These are phyloP conservation scores for Coemansia sp. DNA, from an alignment of 192 early-diverging fungal genomes.

Conservation along the genomic window DNA sequence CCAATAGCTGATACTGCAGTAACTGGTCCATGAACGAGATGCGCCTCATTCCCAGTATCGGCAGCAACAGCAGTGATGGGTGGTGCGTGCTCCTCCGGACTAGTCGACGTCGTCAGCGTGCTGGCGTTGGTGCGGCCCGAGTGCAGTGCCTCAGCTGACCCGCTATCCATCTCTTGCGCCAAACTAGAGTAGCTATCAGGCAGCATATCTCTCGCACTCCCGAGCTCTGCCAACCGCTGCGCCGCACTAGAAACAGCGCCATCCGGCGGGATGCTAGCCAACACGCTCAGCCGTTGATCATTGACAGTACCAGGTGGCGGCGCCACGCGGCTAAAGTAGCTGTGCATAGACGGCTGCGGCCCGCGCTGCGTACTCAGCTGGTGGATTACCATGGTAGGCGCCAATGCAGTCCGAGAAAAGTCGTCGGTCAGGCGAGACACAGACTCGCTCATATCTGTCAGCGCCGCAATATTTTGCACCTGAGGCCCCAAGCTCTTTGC, in stretches of 20 bases:
- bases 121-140: conserved; percentile 37
- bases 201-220: not conserved
- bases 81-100: not conserved
- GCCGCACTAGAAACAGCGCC: not conserved
- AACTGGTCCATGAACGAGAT: not conserved
- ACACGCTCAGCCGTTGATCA: not conserved
- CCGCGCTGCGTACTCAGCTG: conserved; percentile 18
- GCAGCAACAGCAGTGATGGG: not conserved
- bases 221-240: not conserved
- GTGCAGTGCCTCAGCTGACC: conserved; percentile 7
- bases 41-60: not conserved
- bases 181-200: conserved; percentile 8
- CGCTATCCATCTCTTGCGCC: conserved; percentile 3
- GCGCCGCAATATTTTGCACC: conserved; percentile 3
- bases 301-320: not conserved
- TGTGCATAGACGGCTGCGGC: conserved; percentile 1
- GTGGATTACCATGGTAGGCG: conserved; percentile 27
- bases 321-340: not conserved
- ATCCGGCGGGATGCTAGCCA: not conserved
- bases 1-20: not conserved
- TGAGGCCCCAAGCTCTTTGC: conserved; percentile 23
- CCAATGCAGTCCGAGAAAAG: conserved; percentile 8
- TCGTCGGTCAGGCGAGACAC: conserved; percentile 14
- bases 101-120: conserved; percentile 30
- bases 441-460: conserved; percentile 4